Evolutionary conservation across 148 eudicot genomes (phyloP).

Genomic region (Chenopodium formosanum): DNA sequence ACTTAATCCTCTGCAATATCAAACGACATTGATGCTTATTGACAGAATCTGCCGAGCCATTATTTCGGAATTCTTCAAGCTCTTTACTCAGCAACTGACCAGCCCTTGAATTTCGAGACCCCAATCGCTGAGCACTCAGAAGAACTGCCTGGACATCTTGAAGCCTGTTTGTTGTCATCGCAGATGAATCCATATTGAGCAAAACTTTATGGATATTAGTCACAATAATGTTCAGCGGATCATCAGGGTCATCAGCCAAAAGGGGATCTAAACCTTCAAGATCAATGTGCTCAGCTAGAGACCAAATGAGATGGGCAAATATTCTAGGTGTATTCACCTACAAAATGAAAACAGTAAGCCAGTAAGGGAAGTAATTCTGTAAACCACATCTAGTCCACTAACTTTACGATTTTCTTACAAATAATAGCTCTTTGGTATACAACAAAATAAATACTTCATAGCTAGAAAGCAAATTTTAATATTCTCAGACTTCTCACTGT

Average conservation of each 20-base stretch:
- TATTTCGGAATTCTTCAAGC: constrained; percentile 87
- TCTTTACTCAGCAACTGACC: constrained; percentile 87
- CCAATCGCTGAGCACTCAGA: constrained; percentile 82
- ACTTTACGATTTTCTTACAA: not conserved
- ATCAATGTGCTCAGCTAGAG: constrained; percentile 90
- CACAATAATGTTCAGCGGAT: constrained; percentile 75
- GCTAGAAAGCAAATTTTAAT: not conserved
- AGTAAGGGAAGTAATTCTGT: not conserved
- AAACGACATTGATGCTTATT: constrained; percentile 91
- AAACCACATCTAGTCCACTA: not conserved
- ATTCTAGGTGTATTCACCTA: constrained; percentile 93
- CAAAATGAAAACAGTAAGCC: constrained; percentile 19
- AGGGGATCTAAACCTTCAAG: constrained; percentile 95
- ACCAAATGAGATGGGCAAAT: constrained; percentile 85
- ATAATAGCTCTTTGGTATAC: not conserved
- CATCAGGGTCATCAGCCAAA: constrained; percentile 96
- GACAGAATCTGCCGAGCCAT: constrained; percentile 82
- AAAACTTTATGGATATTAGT: constrained; percentile 86
- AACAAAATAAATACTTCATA: not conserved
- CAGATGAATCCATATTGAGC: constrained; percentile 73
- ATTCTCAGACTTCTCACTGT: not conserved
- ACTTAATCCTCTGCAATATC: constrained; percentile 87
- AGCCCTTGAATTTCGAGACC: constrained; percentile 94
- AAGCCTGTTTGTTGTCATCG: constrained; percentile 76
- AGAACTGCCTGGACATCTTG: constrained; percentile 97